Evolutionary conservation across 148 eudicot genomes (phyloP).

Genomic region (Nepenthes gracilis): DNA sequence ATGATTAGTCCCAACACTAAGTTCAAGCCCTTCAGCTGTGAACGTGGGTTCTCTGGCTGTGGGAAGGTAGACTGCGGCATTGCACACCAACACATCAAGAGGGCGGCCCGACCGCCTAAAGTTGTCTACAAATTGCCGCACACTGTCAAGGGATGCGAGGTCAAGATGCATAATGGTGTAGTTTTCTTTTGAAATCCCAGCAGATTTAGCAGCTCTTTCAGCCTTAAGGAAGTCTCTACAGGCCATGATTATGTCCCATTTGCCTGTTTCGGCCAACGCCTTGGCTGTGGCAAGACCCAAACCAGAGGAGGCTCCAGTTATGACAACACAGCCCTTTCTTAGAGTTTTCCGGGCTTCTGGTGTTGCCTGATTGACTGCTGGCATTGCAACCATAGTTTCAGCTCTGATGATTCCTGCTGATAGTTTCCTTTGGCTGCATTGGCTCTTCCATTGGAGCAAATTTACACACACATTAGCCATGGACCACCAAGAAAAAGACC

Average conservation of each 20-base stretch:
- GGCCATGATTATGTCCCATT: conserved; percentile 89
- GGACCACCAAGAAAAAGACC: too few species aligned
- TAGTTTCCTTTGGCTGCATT: too few species aligned
- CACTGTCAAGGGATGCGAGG: conserved; percentile 56
- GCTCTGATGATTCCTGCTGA: conserved; percentile 23
- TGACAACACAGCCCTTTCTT: conserved; percentile 68
- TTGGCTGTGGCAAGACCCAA: conserved; percentile 89
- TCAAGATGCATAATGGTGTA: conserved; percentile 64
- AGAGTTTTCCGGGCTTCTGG: conserved; percentile 55
- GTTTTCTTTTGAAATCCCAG: conserved; percentile 61
- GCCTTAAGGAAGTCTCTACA: conserved; percentile 92
- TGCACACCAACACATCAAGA: conserved; percentile 77
- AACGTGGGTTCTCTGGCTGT: conserved; percentile 28
- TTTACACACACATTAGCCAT: too few species aligned
- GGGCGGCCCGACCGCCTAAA: conserved; percentile 50
- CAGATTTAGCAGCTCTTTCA: conserved; percentile 72
- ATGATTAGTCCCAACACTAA: conserved; percentile 44
- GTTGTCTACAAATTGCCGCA: conserved; percentile 63
- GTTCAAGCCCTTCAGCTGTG: conserved; percentile 34
- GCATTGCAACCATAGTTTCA: conserved; percentile 26
- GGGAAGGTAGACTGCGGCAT: conserved; percentile 50
- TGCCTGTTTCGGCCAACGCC: conserved; percentile 53
- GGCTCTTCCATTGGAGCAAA: too few species aligned
- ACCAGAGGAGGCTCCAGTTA: conserved; percentile 96
- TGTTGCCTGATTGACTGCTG: conserved; percentile 31